These are phyloP conservation scores for Striga hermonthica DNA, from an alignment of 305 asterid genomes.

Conservation along the genomic window DNA sequence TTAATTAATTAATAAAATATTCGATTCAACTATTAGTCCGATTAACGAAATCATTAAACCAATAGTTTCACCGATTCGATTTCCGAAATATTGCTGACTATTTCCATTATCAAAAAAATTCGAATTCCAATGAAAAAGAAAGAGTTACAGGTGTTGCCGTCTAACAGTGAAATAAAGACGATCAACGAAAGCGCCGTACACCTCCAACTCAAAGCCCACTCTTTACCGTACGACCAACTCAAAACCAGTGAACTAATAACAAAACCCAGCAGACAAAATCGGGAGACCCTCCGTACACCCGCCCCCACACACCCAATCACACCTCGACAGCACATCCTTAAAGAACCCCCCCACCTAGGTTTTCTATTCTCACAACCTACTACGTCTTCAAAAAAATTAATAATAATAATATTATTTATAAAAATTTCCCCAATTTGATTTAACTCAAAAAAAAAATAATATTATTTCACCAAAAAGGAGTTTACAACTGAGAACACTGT, in stretches of 20 bases:
- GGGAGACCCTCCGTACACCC: neutral
- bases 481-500: conserved; percentile 16
- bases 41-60: no score
- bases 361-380: conserved; percentile 16
- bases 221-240: conserved; percentile 26
- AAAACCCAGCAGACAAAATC: conserved; percentile 34
- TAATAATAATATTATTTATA: no score
- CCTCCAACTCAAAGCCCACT: neutral
- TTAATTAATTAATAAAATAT: no score
- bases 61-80: no score
- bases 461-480: neutral
- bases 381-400: no score
- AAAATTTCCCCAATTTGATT: no score
- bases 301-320: conserved; percentile 27
- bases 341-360: conserved; percentile 36
- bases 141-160: neutral
- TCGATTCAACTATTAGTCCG: no score
- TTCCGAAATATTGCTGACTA: no score
- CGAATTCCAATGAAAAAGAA: no score
- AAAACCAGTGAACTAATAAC: conserved; percentile 1
- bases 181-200: neutral
- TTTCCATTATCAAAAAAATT: no score
- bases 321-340: conserved; percentile 52
- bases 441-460: neutral
- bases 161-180: conserved; percentile 10